phyloP scores from a whole-genome alignment of 1,139 yeast genomes.

The Arxiozyma slooffiae region DNA sequence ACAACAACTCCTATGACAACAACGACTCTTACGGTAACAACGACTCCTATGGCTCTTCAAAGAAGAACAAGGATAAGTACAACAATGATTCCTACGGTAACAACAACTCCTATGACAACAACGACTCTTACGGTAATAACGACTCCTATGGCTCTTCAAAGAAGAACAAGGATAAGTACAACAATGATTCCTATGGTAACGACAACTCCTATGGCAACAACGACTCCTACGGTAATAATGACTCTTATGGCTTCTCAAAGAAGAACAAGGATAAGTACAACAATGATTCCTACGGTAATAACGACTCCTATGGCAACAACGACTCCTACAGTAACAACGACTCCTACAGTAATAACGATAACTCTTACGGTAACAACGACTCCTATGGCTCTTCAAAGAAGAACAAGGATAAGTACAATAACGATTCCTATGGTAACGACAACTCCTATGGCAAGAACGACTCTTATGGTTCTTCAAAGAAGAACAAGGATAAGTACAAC shows the following conservation, averaged over 20 bases:
- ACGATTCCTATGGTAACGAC: neutral
- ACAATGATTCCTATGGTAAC: conserved; percentile 5
- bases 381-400: too few relatives aligned
- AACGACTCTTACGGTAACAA: conserved; percentile 17
- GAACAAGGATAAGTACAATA: too few relatives aligned
- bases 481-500: conserved; percentile 18
- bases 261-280: conserved; percentile 16
- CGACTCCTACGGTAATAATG: conserved; percentile 20
- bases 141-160: conserved; percentile 1
- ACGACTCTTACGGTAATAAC: neutral
- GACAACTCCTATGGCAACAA: conserved; percentile 6
- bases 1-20: conserved; percentile 3
- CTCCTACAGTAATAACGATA: conserved; percentile 10
- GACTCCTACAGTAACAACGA: conserved; percentile 16
- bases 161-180: too few relatives aligned
- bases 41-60: conserved; percentile 18
- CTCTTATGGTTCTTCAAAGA: conserved; percentile 17
- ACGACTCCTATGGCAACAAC: conserved; percentile 17
- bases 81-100: conserved; percentile 11
- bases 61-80: too few relatives aligned
- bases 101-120: neutral
- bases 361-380: conserved; percentile 18
- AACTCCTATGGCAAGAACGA: conserved; percentile 3
- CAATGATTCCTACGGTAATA: conserved; percentile 20
- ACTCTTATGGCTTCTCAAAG: conserved; percentile 9